Evolutionary conservation across 371 early-diverging fungal species (phyloP).

Genomic region (Thermomucor indicae-seudaticae): DNA sequence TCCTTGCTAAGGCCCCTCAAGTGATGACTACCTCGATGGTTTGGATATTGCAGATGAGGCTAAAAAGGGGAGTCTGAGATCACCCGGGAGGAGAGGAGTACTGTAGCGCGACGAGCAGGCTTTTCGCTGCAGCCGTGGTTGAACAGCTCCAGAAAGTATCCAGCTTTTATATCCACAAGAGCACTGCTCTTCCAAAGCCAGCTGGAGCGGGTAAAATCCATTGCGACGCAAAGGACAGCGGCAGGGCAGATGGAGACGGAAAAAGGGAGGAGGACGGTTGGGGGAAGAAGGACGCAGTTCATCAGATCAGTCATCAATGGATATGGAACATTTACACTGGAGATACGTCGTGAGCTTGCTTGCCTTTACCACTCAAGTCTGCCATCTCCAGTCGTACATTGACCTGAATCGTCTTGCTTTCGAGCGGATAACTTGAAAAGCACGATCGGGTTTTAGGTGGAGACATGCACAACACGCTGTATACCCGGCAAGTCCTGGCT

Average conservation of each 20-base stretch:
- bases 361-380: slow-evolving; percentile 73
- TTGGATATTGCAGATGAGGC: slow-evolving; percentile 83
- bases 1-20: slow-evolving; percentile 61
- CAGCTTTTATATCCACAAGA: too few species aligned
- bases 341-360: slow-evolving; percentile 32
- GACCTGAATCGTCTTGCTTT: slow-evolving; percentile 93
- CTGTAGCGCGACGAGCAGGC: neutral
- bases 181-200: too few species aligned
- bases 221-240: neutral
- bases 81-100: slow-evolving; percentile 1
- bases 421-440: slow-evolving; percentile 93
- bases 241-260: neutral
- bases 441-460: slow-evolving; percentile 85
- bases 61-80: slow-evolving; percentile 66
- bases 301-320: slow-evolving; percentile 18
- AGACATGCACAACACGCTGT: too few species aligned
- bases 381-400: slow-evolving; percentile 84
- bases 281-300: slow-evolving; percentile 10
- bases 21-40: slow-evolving; percentile 77
- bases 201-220: too few species aligned
- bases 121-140: neutral
- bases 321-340: slow-evolving; percentile 21
- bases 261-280: neutral
- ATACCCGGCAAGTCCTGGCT: too few species aligned
- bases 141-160: too few species aligned